A percentile compares a stretch with the other conserved stretches of the same genome.
Conservation (phyloP, 2,329 filamentous ascomycete genomes). For the Xylaria sp. region DNA sequence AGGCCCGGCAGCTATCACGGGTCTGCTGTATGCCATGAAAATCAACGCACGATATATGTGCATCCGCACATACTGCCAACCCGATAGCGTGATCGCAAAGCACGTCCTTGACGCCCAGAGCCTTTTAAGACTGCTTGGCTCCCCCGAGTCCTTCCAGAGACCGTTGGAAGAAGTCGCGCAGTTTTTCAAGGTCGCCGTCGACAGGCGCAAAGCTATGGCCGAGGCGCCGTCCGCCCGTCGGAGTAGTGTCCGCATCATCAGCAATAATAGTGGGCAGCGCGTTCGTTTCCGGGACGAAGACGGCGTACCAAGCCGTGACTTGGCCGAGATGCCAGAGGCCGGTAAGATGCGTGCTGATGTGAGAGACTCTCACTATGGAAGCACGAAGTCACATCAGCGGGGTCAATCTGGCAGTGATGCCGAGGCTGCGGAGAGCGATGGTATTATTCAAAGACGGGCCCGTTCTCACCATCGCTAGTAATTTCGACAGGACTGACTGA, state of each 20-base stretch:
- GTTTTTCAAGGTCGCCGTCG: conserved; percentile 60
- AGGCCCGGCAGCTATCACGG: conserved; percentile 50
- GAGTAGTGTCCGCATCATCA: neutral
- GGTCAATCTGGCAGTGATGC: conserved; percentile 29
- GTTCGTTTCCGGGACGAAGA: conserved; percentile 18
- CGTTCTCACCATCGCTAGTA: neutral
- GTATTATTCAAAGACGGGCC: conserved; percentile 1
- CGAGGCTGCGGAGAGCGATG: conserved; percentile 25
- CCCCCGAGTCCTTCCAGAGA: conserved; percentile 49
- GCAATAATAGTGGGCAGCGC: conserved; percentile 14
- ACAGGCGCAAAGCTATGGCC: conserved; percentile 48
- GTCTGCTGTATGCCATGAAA: conserved; percentile 58
- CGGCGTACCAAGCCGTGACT: neutral
- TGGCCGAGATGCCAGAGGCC: neutral
- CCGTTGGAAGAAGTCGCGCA: conserved; percentile 56
- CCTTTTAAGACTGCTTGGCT: conserved; percentile 56
- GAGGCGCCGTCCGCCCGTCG: conserved; percentile 6
- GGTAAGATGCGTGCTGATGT: neutral
- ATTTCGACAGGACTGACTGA: neutral
- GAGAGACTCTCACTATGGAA: neutral
- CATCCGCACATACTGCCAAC: conserved; percentile 62
- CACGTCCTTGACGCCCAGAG: conserved; percentile 60
- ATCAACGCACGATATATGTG: conserved; percentile 58
- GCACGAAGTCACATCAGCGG: neutral
- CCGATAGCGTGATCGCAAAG: conserved; percentile 63